Evolutionary conservation across 352 stramenopile species (phyloP).

Genomic region (Stramenopiles sp.): DNA sequence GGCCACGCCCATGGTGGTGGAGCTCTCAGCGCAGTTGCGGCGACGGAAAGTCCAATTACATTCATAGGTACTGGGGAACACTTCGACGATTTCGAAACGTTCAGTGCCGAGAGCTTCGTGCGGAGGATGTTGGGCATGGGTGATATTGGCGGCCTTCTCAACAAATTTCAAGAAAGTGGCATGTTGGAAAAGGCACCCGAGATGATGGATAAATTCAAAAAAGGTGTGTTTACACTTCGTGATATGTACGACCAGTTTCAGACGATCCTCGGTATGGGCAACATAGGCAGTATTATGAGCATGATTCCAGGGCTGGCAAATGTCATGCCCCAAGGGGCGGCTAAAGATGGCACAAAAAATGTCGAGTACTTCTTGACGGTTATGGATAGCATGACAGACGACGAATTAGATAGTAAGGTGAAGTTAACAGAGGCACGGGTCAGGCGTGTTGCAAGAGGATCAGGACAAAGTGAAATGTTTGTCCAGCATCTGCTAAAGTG

Average conservation of each 20-base stretch:
- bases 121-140: conserved; percentile 93
- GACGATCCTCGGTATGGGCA: conserved; percentile 90
- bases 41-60: conserved; percentile 88
- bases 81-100: conserved; percentile 93
- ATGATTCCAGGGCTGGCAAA: conserved; percentile 90
- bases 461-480: conserved; percentile 43
- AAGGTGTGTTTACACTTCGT: conserved; percentile 86
- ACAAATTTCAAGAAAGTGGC: conserved; percentile 68
- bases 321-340: conserved; percentile 46
- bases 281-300: conserved; percentile 89
- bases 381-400: conserved; percentile 96
- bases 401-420: conserved; percentile 77
- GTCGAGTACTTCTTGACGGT: conserved; percentile 95
- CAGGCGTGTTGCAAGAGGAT: conserved; percentile 64
- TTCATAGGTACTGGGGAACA: conserved; percentile 94
- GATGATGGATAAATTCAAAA: conserved; percentile 83
- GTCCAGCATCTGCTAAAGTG: conserved; percentile 63
- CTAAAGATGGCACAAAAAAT: conserved; percentile 61
- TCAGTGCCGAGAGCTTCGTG: conserved; percentile 91
- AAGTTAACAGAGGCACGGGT: conserved; percentile 34
- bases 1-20: conserved; percentile 95
- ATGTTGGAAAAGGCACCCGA: conserved; percentile 81
- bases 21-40: conserved; percentile 87
- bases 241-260: conserved; percentile 99
- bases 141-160: conserved; percentile 83